These are phyloP conservation scores for Amanita pseudoporphyria DNA, from an alignment of 768 basidiomycete genomes.

Conservation along the genomic window DNA sequence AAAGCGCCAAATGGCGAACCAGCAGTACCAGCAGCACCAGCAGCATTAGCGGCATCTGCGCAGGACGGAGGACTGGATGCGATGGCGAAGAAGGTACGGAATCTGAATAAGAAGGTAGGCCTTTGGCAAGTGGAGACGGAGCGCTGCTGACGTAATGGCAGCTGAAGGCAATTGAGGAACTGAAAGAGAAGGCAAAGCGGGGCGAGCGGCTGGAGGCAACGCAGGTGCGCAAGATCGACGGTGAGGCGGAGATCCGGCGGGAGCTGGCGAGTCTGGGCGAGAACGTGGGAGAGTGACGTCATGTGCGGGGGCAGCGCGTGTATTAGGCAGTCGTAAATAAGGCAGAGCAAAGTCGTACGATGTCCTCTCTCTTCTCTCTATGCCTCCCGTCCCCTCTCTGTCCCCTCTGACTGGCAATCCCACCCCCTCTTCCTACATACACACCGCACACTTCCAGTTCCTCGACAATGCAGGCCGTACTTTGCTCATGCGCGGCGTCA, in stretches of 20 bases:
- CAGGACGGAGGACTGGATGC: constrained; percentile 60
- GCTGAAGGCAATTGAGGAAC: constrained; percentile 98
- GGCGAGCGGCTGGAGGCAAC: constrained; percentile 93
- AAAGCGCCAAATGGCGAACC: constrained; percentile 17
- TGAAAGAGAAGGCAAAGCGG: constrained; percentile 84
- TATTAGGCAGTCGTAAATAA: too few relatives aligned
- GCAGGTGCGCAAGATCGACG: constrained; percentile 95
- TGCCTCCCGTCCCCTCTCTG: constrained; percentile 4
- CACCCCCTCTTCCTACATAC: constrained; percentile 42
- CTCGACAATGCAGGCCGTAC: constrained; percentile 69
- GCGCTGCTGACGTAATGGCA: constrained; percentile 19
- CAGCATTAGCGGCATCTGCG: constrained; percentile 34
- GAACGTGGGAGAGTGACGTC: neutral
- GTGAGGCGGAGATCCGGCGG: constrained; percentile 73
- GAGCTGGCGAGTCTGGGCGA: constrained; percentile 49
- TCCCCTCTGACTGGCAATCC: constrained; percentile 20
- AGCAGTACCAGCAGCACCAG: constrained; percentile 4
- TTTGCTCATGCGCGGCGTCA: constrained; percentile 86
- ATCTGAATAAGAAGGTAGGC: constrained; percentile 89
- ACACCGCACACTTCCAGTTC: constrained; percentile 60
- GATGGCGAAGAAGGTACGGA: constrained; percentile 85
- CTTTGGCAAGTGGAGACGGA: neutral
- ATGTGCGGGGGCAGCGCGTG: too few relatives aligned
- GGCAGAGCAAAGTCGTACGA: neutral
- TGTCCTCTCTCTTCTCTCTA: neutral